Percentiles rank a stretch among this genome's conserved stretches.
These are phyloP conservation scores for Penicillium corylophilum DNA, from an alignment of 2,329 filamentous ascomycete genomes.

Conservation along the genomic window DNA sequence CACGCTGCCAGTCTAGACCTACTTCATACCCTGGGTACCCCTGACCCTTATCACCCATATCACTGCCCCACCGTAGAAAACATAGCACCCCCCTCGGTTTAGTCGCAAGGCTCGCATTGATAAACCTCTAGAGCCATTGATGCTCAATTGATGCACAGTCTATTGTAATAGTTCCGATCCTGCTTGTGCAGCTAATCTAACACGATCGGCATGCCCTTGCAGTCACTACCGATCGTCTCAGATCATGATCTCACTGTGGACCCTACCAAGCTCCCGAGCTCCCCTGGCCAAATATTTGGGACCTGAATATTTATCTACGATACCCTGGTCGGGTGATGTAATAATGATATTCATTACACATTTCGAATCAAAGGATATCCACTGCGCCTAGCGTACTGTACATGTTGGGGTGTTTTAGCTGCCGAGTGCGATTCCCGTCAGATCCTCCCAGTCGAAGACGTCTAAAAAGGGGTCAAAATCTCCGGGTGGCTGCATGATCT, in stretches of 20 bases:
- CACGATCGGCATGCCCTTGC: conserved; percentile 14
- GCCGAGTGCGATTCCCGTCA: conserved; percentile 30
- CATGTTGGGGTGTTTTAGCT: conserved; percentile 6
- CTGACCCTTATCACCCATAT: background rate
- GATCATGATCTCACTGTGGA: conserved; percentile 19
- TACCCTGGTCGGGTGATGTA: background rate
- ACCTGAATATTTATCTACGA: background rate
- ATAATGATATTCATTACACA: background rate
- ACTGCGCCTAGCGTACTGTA: background rate
- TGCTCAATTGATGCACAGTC: background rate
- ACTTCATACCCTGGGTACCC: background rate
- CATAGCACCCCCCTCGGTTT: background rate
- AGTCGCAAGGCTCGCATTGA: background rate
- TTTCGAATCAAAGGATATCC: background rate
- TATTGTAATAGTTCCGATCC: background rate
- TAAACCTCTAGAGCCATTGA: background rate
- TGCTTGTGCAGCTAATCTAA: background rate
- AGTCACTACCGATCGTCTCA: conserved; percentile 9
- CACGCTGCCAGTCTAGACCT: background rate
- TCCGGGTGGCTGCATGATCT: conserved; percentile 19
- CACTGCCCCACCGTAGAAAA: background rate
- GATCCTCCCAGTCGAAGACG: conserved; percentile 36
- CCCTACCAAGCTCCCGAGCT: background rate
- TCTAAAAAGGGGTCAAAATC: conserved; percentile 37
- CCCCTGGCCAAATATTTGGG: background rate